These are phyloP conservation scores for Hypomyces perniciosus DNA, from an alignment of 2,329 filamentous ascomycete species.

Conservation along the genomic window DNA sequence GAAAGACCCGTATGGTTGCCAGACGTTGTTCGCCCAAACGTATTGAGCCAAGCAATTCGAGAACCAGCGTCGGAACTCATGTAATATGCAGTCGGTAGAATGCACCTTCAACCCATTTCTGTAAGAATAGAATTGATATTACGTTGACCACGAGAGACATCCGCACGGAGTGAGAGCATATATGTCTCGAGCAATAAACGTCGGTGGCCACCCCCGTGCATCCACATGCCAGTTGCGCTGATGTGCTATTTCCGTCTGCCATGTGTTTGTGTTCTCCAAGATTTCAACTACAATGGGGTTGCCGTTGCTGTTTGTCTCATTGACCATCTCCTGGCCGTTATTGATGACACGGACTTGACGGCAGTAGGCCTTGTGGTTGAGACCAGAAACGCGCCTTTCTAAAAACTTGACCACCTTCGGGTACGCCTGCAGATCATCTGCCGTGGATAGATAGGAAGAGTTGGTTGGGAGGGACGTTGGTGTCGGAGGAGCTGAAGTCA, in stretches of 20 bases:
- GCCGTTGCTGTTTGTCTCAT: slow-evolving; percentile 32
- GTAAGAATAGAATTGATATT: not conserved
- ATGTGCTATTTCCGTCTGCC: not conserved
- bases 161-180: slow-evolving; percentile 44
- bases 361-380: slow-evolving; percentile 36
- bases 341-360: slow-evolving; percentile 41
- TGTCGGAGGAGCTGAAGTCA: slow-evolving; percentile 4
- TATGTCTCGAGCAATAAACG: slow-evolving; percentile 12
- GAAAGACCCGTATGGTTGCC: no score
- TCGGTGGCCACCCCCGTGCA: not conserved
- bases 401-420: slow-evolving; percentile 50
- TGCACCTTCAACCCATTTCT: no score
- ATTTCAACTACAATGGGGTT: slow-evolving; percentile 39
- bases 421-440: slow-evolving; percentile 31
- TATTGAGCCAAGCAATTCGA: no score
- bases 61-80: no score
- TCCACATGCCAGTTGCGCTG: not conserved
- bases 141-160: slow-evolving; percentile 49
- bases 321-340: slow-evolving; percentile 30
- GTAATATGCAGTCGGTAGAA: no score
- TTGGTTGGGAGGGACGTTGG: slow-evolving; percentile 12
- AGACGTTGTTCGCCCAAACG: no score
- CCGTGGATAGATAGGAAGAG: slow-evolving; percentile 9
- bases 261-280: slow-evolving; percentile 8
- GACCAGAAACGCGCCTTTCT: slow-evolving; percentile 39